Base-by-base conservation (phyloP, 345 rosid species). In the Citrus inodora region DNA sequence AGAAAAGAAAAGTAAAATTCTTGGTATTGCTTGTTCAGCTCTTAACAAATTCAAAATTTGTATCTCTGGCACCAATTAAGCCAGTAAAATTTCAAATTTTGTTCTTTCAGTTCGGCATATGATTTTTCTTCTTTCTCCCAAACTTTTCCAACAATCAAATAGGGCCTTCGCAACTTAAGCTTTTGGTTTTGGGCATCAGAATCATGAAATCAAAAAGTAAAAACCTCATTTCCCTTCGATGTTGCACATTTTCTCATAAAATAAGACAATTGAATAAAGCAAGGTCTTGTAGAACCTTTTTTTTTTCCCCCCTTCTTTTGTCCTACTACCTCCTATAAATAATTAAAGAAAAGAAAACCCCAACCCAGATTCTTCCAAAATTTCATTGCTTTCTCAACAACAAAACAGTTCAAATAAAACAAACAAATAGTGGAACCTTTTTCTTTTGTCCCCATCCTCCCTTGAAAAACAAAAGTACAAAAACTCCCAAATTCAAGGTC, bases 391-490 rank as follows among this genome's bases (percentile, higher is more conserved):
- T 65, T 75, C 78, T 48, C 63, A 51, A n/a, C 62, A 65, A 51
- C 71, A 62, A 51, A 75, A 75, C 46, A 75, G 35, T 65, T 9
- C 21, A 30, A 75, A 46, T 30, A 75, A 75, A 75, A 75, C 71
- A 64, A 64, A 64, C 30, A 48, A 51, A 51, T 24, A 35, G 51
- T 64, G 59, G 7, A 17, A 51, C 78, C 25, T 75, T 75, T 75
- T 51, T 33, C 70, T 75, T 75, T 64, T 75, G 78, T 46, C 78
- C 70, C 78, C 51, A 63, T 75, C 42, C 6, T 17, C 7, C 40
- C 27, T 27, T 11, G 30, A 75, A 40, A 56, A 40, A 61, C 28
- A 2, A 74, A 60, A 46, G 65, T 46, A 75, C 68, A 74, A 16
- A 42, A 63, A n/a, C 19, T 67, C 37, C 33, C 70, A 64, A 75